Base-by-base conservation (phyloP, 306 rosid species). In the Purshia tridentata region DNA sequence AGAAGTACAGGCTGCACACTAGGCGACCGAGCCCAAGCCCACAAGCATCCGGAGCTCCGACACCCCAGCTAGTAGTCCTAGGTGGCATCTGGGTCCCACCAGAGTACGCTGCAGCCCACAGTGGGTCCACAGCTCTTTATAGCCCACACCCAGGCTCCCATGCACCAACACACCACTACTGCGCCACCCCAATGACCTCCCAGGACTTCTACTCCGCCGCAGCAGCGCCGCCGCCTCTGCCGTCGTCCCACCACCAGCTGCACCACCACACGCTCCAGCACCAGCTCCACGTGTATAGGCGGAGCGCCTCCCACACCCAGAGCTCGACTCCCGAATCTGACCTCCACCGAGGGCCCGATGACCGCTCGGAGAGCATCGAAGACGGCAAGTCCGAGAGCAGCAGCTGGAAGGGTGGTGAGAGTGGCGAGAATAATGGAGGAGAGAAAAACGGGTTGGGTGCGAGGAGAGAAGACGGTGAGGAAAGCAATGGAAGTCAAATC, bases 31-130 rank as follows among this genome's bases (percentile, higher is more conserved):
- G 98, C 78, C 93, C 97, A 73, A 88, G 86, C 83, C 88, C 96
- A 81, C 99, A 90, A 69, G 47, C 85, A n/a, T 59, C 76, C 4
- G 97, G 92, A 55, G 85, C 84, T 46, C 91, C 88, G 22, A 66
- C 91, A 1, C 91, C 98, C 0, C 99, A 90, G 58, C 78, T 95
- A 2, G 98, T 95, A 6, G 96, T 95, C 59, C 82, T 91, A 18
- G 96, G 99, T 16, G 93, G 99, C 47, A 92, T 95, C 54, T 95
- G 99, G 99, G 99, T 95, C 67, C 96, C 91, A 63, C 96, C 89
- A 7, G 99, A 95, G 76, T 95, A 95, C 46, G 96, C 92, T 0
- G 84, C 86, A 0, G 89, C 88, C 1, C 94, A 90, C 40, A 11
- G 83, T 2, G 98, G 88, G 9, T 74, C 88, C 16, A 62, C 89